Conservation (phyloP, 768 basidiomycete genomes). For the Suillus subluteus region DNA sequence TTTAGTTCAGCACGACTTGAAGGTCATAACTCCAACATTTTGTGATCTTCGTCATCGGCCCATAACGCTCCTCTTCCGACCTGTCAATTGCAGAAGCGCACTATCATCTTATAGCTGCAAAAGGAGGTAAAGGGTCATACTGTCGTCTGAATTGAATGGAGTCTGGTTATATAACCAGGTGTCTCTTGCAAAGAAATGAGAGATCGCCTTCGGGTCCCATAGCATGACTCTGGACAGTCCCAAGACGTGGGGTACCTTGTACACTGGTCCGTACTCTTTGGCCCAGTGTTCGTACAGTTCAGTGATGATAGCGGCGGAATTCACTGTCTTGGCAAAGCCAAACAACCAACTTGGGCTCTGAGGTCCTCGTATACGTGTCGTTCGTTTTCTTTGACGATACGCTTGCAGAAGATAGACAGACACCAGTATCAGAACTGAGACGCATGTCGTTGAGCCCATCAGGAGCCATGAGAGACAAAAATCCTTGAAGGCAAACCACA, state of each 20-base stretch:
- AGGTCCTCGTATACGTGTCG: slow-evolving; percentile 45
- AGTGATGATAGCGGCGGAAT: slow-evolving; percentile 32
- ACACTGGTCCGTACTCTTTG: slow-evolving; percentile 47
- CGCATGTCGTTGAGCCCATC: neutral
- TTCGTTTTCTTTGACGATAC: neutral
- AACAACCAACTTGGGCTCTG: slow-evolving; percentile 43
- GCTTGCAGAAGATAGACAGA: neutral
- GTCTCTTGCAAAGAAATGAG: slow-evolving; percentile 52
- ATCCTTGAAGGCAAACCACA: neutral
- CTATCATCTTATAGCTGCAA: neutral
- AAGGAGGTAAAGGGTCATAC: slow-evolving; percentile 27
- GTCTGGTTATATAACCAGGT: slow-evolving; percentile 49
- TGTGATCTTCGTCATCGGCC: slow-evolving; percentile 30
- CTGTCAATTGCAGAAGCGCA: neutral
- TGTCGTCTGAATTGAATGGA: slow-evolving; percentile 41
- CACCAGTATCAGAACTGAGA: neutral
- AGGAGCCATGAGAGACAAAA: neutral
- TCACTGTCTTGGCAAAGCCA: slow-evolving; percentile 34
- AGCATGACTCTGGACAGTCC: slow-evolving; percentile 40
- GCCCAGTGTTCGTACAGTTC: slow-evolving; percentile 47
- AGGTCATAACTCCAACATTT: slow-evolving; percentile 1
- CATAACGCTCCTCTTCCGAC: slow-evolving; percentile 34
- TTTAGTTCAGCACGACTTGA: neutral
- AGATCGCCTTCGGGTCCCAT: slow-evolving; percentile 48
- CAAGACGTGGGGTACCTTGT: slow-evolving; percentile 37